phyloP scores from a whole-genome alignment of 2,329 filamentous ascomycete species.

The Colletotrichum somersetense region DNA sequence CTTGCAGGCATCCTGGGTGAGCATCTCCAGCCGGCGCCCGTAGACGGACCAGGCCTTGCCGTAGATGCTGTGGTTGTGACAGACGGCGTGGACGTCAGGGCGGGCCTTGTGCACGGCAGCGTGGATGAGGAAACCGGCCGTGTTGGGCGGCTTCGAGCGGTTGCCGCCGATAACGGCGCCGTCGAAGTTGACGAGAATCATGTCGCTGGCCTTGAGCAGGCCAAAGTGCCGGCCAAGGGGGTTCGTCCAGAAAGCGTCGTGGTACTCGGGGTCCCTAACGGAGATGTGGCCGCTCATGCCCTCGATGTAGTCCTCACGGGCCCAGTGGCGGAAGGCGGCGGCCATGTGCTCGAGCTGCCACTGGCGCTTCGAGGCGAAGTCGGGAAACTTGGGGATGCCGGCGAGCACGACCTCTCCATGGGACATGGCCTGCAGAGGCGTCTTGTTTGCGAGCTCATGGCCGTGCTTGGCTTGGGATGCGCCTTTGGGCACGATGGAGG shows the following conservation, averaged over 20 bases:
- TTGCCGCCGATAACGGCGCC: conserved; percentile 76
- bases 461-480: conserved; percentile 38
- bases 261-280: conserved; percentile 72
- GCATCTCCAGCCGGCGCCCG: conserved; percentile 73
- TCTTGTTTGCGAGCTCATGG: conserved; percentile 44
- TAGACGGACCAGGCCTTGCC: conserved; percentile 78
- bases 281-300: conserved; percentile 77
- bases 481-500: conserved; percentile 43
- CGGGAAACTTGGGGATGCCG: conserved; percentile 52
- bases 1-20: conserved; percentile 74
- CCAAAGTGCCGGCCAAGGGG: conserved; percentile 75
- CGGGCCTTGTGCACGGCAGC: conserved; percentile 74
- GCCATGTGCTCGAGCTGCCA: conserved; percentile 71
- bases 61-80: conserved; percentile 74
- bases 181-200: conserved; percentile 72
- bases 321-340: conserved; percentile 76
- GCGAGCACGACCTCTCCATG: conserved; percentile 49
- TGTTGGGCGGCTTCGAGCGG: conserved; percentile 70
- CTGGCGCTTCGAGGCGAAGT: conserved; percentile 59
- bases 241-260: conserved; percentile 76
- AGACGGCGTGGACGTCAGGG: conserved; percentile 74
- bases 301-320: conserved; percentile 74
- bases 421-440: conserved; percentile 53
- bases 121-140: conserved; percentile 79
- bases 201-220: conserved; percentile 73